A percentile compares a stretch with the other conserved stretches of the same genome.
Conservation (phyloP, 176 grass and related monocot genomes). For the Zoysia pacifica region DNA sequence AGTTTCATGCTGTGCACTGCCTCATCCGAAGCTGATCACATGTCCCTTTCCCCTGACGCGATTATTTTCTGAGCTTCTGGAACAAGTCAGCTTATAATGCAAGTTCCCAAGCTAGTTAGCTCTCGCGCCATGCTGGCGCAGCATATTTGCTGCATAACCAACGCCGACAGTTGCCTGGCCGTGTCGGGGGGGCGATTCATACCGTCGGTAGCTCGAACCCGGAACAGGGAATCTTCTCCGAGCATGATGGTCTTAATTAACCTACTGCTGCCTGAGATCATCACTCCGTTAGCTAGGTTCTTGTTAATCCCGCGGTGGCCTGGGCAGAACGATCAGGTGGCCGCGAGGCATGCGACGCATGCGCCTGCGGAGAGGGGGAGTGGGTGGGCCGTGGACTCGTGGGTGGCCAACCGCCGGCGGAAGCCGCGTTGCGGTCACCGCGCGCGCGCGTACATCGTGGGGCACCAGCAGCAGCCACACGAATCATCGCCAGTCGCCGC, state of each 20-base stretch:
- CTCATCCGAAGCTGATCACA: no score
- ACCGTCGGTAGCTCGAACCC: not conserved
- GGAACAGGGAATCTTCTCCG: not conserved
- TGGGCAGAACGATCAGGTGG: not conserved
- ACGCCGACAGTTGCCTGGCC: no score
- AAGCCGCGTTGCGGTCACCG: not conserved
- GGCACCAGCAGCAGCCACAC: not conserved
- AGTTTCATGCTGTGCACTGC: no score
- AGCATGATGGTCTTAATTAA: not conserved
- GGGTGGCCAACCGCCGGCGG: slow-evolving; percentile 32
- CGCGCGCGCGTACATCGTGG: not conserved
- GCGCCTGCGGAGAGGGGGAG: not conserved
- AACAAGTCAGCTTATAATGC: no score
- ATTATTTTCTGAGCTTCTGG: no score
- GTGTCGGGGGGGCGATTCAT: not conserved
- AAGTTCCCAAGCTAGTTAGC: no score
- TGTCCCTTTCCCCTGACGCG: no score
- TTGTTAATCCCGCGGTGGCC: not conserved
- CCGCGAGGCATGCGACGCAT: not conserved
- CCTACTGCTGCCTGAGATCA: not conserved
- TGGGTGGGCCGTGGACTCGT: no score
- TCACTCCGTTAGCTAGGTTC: not conserved
- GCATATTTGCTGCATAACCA: no score
- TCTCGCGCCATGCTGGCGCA: no score
- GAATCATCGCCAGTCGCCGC: not conserved